Conservation (phyloP, 306 rosid species). For the Dryas octopetala region DNA sequence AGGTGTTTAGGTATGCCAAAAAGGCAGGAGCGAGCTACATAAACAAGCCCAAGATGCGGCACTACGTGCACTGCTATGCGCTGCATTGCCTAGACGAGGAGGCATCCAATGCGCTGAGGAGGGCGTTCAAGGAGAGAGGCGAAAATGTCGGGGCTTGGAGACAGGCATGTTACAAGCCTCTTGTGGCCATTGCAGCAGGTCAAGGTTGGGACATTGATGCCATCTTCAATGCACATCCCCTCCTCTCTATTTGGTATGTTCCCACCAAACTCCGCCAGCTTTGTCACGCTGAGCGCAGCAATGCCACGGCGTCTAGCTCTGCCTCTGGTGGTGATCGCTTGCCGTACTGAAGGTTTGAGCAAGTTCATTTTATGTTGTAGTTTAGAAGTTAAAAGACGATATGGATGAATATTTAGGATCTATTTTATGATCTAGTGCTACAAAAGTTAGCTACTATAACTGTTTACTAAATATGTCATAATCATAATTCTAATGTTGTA, state of each 20-base stretch:
- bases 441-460: not conserved
- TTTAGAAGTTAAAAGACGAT: not conserved
- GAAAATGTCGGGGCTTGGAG: conserved; percentile 94
- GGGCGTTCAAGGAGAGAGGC: conserved; percentile 69
- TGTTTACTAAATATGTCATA: not conserved
- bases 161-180: conserved; percentile 79
- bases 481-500: not conserved
- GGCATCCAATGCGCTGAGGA: conserved; percentile 65
- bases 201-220: conserved; percentile 96
- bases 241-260: conserved; percentile 84
- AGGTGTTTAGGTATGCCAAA: conserved; percentile 84
- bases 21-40: conserved; percentile 91
- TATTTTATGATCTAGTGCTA: not conserved
- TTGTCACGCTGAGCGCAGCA: conserved; percentile 75
- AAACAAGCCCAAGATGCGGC: conserved; percentile 98
- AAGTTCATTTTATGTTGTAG: not conserved
- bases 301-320: conserved; percentile 57
- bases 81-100: conserved; percentile 83
- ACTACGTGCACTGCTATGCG: conserved; percentile 94
- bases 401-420: not conserved
- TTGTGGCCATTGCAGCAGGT: conserved; percentile 70
- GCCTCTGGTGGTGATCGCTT: conserved; percentile 40
- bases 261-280: conserved; percentile 95
- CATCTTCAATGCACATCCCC: conserved; percentile 79
- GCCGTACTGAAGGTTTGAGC: conserved; percentile 31